Evolutionary conservation across 352 stramenopile species (phyloP).

Genomic region (Phytophthora idaei): DNA sequence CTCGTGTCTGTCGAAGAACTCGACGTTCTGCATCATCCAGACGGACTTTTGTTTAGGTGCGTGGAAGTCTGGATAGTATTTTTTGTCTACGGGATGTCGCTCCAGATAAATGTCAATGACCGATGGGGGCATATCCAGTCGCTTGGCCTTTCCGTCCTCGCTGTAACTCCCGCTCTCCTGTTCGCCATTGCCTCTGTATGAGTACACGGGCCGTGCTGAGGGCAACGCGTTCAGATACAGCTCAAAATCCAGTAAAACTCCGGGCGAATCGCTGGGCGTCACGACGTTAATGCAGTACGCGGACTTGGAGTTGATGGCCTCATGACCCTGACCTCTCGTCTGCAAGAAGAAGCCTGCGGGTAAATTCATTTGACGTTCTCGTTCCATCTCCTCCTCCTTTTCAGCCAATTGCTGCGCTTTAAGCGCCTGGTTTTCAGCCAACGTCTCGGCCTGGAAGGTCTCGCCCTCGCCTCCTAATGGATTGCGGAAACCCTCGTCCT

Average conservation of each 20-base stretch:
- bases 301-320: constrained; percentile 58
- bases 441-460: constrained; percentile 26
- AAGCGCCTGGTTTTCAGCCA: constrained; percentile 20
- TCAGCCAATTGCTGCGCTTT: constrained; percentile 10
- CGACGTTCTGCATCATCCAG: constrained; percentile 88
- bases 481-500: constrained; percentile 20
- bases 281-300: constrained; percentile 85
- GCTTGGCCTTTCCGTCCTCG: constrained; percentile 16
- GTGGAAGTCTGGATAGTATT: constrained; percentile 68
- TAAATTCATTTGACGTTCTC: constrained; percentile 38
- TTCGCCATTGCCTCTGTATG: constrained; percentile 42
- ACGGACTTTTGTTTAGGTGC: constrained; percentile 71
- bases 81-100: constrained; percentile 70
- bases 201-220: constrained; percentile 65
- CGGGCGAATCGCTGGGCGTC: constrained; percentile 58
- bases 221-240: constrained; percentile 75
- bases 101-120: constrained; percentile 85
- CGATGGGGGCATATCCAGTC: constrained; percentile 61
- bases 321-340: constrained; percentile 71
- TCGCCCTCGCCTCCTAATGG: constrained; percentile 14
- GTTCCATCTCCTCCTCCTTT: constrained; percentile 25
- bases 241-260: constrained; percentile 72
- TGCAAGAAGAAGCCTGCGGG: constrained; percentile 74
- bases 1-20: constrained; percentile 86
- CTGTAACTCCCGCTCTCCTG: constrained; percentile 27